Conservation (phyloP, 345 rosid genomes). For the Leavenworthia alabamica region DNA sequence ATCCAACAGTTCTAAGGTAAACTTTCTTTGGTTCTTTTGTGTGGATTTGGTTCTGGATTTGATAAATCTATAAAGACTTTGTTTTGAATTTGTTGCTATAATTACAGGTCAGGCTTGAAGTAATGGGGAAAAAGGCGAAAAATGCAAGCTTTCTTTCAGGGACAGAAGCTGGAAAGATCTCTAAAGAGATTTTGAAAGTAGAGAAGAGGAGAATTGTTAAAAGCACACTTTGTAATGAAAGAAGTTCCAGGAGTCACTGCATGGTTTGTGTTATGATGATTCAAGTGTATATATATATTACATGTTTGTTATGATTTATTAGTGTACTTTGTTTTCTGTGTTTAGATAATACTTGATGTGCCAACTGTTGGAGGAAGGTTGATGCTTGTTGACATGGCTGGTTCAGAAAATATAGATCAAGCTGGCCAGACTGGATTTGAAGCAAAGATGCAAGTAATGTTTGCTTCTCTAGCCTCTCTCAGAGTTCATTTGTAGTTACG, state of each 20-base stretch:
- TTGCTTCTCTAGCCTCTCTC: not conserved
- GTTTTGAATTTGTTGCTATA: not conserved
- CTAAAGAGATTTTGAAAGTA: conserved; percentile 86
- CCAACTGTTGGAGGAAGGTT: conserved; percentile 94
- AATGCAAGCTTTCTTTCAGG: conserved; percentile 85
- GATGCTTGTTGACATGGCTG: conserved; percentile 99
- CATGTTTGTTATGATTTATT: not conserved
- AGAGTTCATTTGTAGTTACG: not conserved
- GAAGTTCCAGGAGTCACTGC: conserved; percentile 98
- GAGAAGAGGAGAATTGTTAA: conserved; percentile 92
- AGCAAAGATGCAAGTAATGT: conserved; percentile 91
- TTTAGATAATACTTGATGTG: conserved; percentile 88
- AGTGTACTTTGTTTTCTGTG: not conserved
- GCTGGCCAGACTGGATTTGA: conserved; percentile 92
- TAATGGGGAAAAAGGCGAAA: conserved; percentile 94
- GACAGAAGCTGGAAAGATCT: conserved; percentile 78
- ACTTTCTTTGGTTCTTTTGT: not conserved
- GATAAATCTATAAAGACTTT: not conserved
- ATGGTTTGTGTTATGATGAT: conserved; percentile 31
- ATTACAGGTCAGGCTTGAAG: conserved; percentile 79
- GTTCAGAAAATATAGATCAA: conserved; percentile 95
- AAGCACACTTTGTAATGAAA: conserved; percentile 86
- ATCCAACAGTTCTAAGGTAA: conserved; percentile 47
- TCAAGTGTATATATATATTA: not conserved
- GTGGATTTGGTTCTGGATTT: not conserved